Base-by-base conservation (phyloP, 2,329 filamentous ascomycete species). In the Cyphellophora attinorum region DNA sequence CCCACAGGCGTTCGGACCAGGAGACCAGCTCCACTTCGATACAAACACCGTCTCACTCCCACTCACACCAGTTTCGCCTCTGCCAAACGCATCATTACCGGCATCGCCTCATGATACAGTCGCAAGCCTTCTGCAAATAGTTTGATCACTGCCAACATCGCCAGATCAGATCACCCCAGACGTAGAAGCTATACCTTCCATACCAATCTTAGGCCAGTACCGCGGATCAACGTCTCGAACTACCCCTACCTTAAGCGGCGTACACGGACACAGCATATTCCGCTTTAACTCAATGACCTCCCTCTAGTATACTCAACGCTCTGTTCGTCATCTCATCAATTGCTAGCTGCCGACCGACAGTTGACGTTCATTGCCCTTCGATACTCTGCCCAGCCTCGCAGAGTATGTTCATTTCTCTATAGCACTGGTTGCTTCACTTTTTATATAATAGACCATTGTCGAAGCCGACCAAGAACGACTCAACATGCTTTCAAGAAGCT, bases 321-420 rank as follows among this genome's bases (percentile, higher is more conserved):
- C n/a, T n/a, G n/a, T 25, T n/a, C 21, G n/a, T n/a, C n/a, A 8
- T 8, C 8, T 25, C 21, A 25, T 25, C 21, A 8, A 8, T 25
- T n/a, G 8, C 21, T 25, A 8, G n/a, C 21, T n/a, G 8, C 21
- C n/a, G 21, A 8, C 21, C 21, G 21, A 25, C 21, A 8, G 21
- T n/a, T 25, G 21, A 25, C 21, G 8, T 25, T 25, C 21, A 25
- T 25, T 25, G 8, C n/a, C n/a, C 8, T 25, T 8, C 21, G 21
- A 25, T n/a, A 25, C 21, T 25, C 21, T 25, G 21, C 21, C 21
- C n/a, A n/a, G n/a, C n/a, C n/a, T n/a, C 21, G n/a, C 21, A 25
- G 21, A 25, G 21, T 25, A 25, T 25, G 21, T 25, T 25, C 21
- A 25, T 8, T 25, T 25, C 21, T 25, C 21, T 8, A 25, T 25